Percentiles rank a stretch among this genome's conserved stretches.
These are phyloP conservation scores for Sabuloglossum arenarium DNA, from an alignment of 495 filamentous ascomycete genomes.

Conservation along the genomic window DNA sequence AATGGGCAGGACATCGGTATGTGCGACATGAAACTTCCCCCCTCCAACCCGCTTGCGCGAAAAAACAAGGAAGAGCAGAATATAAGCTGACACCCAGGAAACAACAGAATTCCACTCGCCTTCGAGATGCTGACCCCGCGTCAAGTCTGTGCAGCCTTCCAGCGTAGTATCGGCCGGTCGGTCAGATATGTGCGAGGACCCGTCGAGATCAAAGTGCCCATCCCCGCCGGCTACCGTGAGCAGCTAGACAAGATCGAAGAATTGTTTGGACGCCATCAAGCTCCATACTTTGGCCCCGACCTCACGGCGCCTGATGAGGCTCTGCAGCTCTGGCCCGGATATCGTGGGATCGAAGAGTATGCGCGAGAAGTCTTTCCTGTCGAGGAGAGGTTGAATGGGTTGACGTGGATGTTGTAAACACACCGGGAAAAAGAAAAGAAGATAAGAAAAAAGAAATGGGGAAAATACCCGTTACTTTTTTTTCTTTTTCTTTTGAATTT, in stretches of 20 bases:
- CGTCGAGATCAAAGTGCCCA: slow-evolving; percentile 67
- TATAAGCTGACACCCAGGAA: background rate
- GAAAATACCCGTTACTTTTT: too few species aligned
- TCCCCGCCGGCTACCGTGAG: slow-evolving; percentile 74
- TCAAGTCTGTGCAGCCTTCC: slow-evolving; percentile 64
- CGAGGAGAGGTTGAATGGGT: slow-evolving; percentile 82
- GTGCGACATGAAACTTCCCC: slow-evolving; percentile 11
- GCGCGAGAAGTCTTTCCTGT: slow-evolving; percentile 85
- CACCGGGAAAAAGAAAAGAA: background rate
- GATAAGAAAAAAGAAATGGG: background rate
- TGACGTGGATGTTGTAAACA: slow-evolving; percentile 55
- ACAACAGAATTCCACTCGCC: slow-evolving; percentile 59
- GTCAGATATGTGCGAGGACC: slow-evolving; percentile 57
- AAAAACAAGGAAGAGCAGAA: background rate
- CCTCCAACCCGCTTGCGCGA: background rate
- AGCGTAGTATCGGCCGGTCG: slow-evolving; percentile 50
- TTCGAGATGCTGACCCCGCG: slow-evolving; percentile 74
- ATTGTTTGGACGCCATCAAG: slow-evolving; percentile 37
- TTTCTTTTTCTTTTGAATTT: too few species aligned
- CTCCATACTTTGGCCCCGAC: slow-evolving; percentile 49
- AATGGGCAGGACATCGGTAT: slow-evolving; percentile 68
- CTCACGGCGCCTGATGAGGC: slow-evolving; percentile 45
- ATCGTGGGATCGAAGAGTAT: slow-evolving; percentile 84
- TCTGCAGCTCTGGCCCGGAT: slow-evolving; percentile 72
- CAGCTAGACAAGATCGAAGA: slow-evolving; percentile 55